Evolutionary conservation across 2,329 filamentous ascomycete genomes (phyloP), one percentile per base, ranked within the genome.

Genomic region (Chaetomiaceae sp.): DNA sequence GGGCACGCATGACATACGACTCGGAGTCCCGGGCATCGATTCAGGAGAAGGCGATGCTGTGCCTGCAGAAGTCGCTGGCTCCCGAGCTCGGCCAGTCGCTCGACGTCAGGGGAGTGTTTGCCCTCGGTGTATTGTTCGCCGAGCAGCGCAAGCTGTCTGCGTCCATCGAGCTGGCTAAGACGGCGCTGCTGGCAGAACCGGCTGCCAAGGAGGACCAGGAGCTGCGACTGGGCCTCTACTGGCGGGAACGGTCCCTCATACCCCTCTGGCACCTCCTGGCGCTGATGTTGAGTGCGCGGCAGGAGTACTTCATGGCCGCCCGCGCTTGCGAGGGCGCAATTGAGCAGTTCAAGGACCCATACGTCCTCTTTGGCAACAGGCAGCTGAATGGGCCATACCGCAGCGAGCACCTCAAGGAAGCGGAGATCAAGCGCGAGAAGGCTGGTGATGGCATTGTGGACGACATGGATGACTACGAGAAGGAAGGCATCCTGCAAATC

Each of bases 261-360:
- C 84, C 90, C 2, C 67, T 96, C 19, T 96, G 93, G 90, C 93
- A 98, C 69, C 74, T 98, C 14, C 74, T 98, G 38, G 84, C 88
- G 0, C 73, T 98, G 19, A 73, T 97, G 18, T 69, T 97, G 24
- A 95, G 88, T 55, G 88, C 89, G 1, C 82, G 86, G 53, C 86
- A 95, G 55, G 89, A 96, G 52, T 95, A 86, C 58, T 71, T 79
- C 40, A 84, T 86, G 63, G 90, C 93, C 2, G 77, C 80, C 22
- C 83, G 84, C 58, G 84, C 89, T 26, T 97, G 90, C 56, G 88
- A 95, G 61, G 89, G 88, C 20, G 90, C 89, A 3, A 86, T 97
- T 60, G 89, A 95, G 56, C 88, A 95, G 60, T 94, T 95, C 58
- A 81, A 83, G 43, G 82, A 88, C 51, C 77, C 82, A 0, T 65